Base-by-base conservation (phyloP, 1,284 basidiomycete species). In the Leccinum fuscescens region DNA sequence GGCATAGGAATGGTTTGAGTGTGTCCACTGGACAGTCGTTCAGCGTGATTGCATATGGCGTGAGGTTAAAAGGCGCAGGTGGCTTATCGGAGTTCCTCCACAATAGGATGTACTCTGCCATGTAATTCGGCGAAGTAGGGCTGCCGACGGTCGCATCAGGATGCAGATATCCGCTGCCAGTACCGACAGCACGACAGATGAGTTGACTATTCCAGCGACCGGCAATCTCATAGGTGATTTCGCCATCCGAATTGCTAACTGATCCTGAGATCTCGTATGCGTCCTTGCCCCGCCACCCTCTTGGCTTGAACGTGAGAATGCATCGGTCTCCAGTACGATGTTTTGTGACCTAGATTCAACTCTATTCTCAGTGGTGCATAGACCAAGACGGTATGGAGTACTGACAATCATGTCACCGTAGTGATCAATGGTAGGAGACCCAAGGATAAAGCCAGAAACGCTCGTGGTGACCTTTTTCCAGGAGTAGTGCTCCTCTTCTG, bases 391-490 rank as follows among this genome's bases (percentile, higher is more conserved):
- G 27, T 5, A 46, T 29, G 15, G 53, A 24, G 22, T 48, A 85
- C 89, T 77, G 69, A 96, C 92, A 60, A 86, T 83, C 88, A 97
- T 94, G 69, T 97, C 92, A 20, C 95, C 96, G 69, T 96, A 98
- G 79, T 99, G 96, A 73, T 98, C 96, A 65, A 98, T 98, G 24
- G 93, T 93, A 1, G 95, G 94, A 24, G 86, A 88, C 6, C 96
- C 96, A 46, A 96, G 82, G 66, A 98, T 94, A 71, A 98, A 98
- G 29, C 95, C 95, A 8, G 94, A 96, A 6, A 97, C 84, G 64
- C 90, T 93, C 29, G 94, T 96, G 11, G 92, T 96, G 29, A 96
- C 94, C 76, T 98, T 98, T 78, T 95, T 95, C 93, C 93, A 97
- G 54, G 87, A 90, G 71, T 90, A 96, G 72, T 96, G 93, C 67